These are phyloP conservation scores for Erysimum pusillum DNA, from an alignment of 441 rosid genomes.

Conservation along the genomic window DNA sequence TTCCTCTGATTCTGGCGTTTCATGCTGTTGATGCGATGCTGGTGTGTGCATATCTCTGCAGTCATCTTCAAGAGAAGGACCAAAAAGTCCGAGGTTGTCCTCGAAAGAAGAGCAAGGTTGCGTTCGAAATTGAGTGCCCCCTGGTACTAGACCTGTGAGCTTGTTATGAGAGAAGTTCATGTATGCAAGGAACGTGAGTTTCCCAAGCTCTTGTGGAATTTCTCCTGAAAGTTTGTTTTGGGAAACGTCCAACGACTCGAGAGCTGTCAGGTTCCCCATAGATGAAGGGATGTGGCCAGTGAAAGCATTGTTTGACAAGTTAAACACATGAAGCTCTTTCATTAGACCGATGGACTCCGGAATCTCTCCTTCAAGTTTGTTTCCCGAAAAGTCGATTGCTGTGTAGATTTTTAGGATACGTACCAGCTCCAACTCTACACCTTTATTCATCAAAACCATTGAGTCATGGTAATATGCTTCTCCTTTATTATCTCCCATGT, in stretches of 20 bases:
- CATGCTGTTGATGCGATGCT: not conserved
- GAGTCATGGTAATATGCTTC: not conserved
- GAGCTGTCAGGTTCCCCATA: not conserved
- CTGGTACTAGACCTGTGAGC: constrained; percentile 37
- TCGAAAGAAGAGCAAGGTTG: not conserved
- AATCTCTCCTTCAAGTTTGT: constrained; percentile 1
- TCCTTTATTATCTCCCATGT: constrained; percentile 28
- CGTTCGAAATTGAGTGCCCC: constrained; percentile 36
- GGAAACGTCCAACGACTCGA: not conserved
- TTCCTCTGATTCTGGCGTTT: not conserved
- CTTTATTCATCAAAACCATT: constrained; percentile 35
- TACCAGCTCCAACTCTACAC: not conserved
- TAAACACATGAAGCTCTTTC: constrained; percentile 25
- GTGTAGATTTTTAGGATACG: constrained; percentile 14
- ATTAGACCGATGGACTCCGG: constrained; percentile 27
- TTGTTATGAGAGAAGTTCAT: constrained; percentile 42
- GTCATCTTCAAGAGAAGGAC: constrained; percentile 16
- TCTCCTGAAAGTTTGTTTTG: not conserved
- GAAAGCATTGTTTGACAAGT: constrained; percentile 44
- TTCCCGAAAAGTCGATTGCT: not conserved
- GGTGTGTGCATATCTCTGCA: not conserved
- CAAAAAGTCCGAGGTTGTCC: constrained; percentile 14
- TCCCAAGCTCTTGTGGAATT: not conserved
- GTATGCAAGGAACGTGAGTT: constrained; percentile 21
- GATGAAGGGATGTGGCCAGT: not conserved